phyloP scores from a whole-genome alignment of 148 eudicot species.

The Chenopodium suecicum region DNA sequence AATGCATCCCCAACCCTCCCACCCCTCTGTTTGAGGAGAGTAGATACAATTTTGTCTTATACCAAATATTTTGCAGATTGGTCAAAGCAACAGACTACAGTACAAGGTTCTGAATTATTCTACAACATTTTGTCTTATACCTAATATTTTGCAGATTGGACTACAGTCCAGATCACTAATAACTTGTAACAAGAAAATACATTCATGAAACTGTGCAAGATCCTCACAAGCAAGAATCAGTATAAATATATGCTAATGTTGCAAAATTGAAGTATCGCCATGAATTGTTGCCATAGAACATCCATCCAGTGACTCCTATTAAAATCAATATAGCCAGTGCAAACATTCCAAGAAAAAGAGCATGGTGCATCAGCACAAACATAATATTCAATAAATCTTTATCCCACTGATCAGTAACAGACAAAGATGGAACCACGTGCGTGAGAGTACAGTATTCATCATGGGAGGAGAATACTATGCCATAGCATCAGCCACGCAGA shows the following conservation, averaged over 20 bases:
- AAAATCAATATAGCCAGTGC: not conserved
- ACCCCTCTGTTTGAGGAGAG: too few relatives aligned
- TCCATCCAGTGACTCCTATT: not conserved
- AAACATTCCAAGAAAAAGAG: not conserved
- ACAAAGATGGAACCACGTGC: too few relatives aligned
- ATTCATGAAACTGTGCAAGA: not conserved
- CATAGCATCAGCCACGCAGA: not conserved
- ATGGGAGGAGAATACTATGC: not conserved
- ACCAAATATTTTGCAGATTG: too few relatives aligned
- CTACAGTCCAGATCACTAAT: too few relatives aligned
- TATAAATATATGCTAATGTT: not conserved
- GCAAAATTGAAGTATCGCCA: not conserved
- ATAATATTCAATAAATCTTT: not conserved
- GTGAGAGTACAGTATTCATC: not conserved
- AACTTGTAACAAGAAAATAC: not conserved
- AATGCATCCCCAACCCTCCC: too few relatives aligned
- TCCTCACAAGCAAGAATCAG: not conserved
- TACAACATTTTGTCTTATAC: too few relatives aligned
- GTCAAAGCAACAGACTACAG: too few relatives aligned
- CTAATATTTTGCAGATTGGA: too few relatives aligned
- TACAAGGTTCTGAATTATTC: too few relatives aligned
- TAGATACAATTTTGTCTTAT: too few relatives aligned
- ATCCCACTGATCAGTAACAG: not conserved
- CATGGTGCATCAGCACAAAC: not conserved
- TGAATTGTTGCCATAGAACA: not conserved